Conservation (phyloP, 2,329 filamentous ascomycete genomes). For the Aureobasidium vineae region DNA sequence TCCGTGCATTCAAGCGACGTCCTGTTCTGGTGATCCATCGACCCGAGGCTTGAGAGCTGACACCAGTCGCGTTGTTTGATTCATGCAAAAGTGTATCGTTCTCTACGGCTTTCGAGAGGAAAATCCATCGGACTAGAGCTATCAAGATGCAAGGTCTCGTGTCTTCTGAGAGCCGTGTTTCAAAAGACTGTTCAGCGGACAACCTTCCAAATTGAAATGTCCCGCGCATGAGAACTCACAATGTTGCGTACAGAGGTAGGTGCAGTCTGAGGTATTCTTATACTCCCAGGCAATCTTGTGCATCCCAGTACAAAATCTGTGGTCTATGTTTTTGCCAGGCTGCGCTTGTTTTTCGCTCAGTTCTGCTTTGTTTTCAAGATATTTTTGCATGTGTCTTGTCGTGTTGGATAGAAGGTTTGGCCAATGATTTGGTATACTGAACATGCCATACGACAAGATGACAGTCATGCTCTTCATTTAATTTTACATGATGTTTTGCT, state of each 20-base stretch:
- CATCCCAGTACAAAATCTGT: neutral
- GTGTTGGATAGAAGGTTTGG: neutral
- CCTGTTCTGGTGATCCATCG: constrained; percentile 16
- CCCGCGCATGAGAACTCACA: neutral
- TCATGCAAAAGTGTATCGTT: neutral
- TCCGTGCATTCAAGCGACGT: constrained; percentile 20
- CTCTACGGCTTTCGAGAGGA: neutral
- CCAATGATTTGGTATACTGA: neutral
- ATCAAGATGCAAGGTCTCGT: too few species aligned
- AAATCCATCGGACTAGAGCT: neutral
- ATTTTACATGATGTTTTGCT: constrained; percentile 25
- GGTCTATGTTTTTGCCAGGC: neutral
- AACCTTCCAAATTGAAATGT: neutral
- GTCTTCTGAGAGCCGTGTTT: neutral
- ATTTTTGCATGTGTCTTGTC: neutral
- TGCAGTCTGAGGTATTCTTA: neutral
- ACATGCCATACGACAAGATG: constrained; percentile 16
- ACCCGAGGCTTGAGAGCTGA: neutral
- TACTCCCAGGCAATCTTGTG: neutral
- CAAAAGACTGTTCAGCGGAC: neutral
- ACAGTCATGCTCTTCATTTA: constrained; percentile 18
- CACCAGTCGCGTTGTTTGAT: neutral
- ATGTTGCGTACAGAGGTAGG: neutral
- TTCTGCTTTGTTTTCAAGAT: neutral
- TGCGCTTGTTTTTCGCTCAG: neutral